A percentile compares a stretch with the other conserved stretches of the same genome.
Conservation (phyloP, 2,329 filamentous ascomycete genomes). For the Trichoderma semiorbis region DNA sequence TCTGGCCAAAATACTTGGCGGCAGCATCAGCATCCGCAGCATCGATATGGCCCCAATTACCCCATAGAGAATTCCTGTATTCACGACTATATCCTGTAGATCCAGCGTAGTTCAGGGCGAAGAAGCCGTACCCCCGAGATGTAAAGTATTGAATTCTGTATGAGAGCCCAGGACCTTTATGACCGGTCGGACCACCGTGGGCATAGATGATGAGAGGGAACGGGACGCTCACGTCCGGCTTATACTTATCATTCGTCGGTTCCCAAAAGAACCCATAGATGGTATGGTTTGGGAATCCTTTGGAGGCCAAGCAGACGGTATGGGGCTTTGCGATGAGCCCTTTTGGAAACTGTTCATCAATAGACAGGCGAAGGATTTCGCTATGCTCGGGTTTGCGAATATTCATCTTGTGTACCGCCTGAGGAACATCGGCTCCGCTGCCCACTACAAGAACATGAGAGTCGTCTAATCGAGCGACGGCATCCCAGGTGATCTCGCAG, state of each 20-base stretch:
- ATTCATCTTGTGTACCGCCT: slow-evolving; percentile 36
- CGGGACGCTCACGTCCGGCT: slow-evolving; percentile 33
- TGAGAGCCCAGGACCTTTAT: slow-evolving; percentile 41
- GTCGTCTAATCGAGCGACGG: slow-evolving; percentile 34
- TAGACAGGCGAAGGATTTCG: slow-evolving; percentile 34
- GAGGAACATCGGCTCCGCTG: slow-evolving; percentile 30
- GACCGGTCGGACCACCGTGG: slow-evolving; percentile 51
- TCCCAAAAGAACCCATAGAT: slow-evolving; percentile 48
- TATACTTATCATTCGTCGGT: slow-evolving; percentile 45
- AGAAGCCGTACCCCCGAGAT: slow-evolving; percentile 50
- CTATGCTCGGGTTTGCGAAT: slow-evolving; percentile 25
- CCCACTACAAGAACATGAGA: slow-evolving; percentile 38
- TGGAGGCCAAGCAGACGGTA: slow-evolving; percentile 31
- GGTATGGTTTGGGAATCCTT: slow-evolving; percentile 28
- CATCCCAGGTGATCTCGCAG: slow-evolving; percentile 33
- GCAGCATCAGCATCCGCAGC: slow-evolving; percentile 48
- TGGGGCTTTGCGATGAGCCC: slow-evolving; percentile 38
- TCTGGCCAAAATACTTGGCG: slow-evolving; percentile 39
- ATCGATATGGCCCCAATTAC: slow-evolving; percentile 50
- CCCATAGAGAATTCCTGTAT: slow-evolving; percentile 48
- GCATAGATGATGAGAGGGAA: slow-evolving; percentile 49
- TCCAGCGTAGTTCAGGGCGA: slow-evolving; percentile 51
- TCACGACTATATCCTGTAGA: slow-evolving; percentile 48
- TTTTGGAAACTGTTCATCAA: slow-evolving; percentile 29
- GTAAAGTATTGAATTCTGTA: slow-evolving; percentile 51